Evolutionary conservation across 1,284 basidiomycete species (phyloP).

Genomic region (Golubevia sp.): DNA sequence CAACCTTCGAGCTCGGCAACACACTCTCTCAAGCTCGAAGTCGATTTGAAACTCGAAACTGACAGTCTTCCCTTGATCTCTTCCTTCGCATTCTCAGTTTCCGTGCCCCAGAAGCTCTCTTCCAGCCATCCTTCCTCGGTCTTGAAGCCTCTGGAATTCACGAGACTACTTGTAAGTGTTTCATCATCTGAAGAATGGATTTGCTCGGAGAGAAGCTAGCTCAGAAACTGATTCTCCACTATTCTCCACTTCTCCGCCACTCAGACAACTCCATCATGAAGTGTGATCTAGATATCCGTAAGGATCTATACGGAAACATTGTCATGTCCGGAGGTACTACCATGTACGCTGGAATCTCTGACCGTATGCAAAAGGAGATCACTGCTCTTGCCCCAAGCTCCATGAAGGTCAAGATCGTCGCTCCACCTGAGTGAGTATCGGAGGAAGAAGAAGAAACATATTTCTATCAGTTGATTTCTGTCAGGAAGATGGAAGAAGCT

Average conservation of each 20-base stretch:
- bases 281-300: slow-evolving; percentile 70
- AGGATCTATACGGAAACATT: slow-evolving; percentile 89
- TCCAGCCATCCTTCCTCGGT: slow-evolving; percentile 93
- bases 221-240: background rate
- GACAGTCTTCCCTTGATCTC: background rate
- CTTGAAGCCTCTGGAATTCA: slow-evolving; percentile 93
- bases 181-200: too few species aligned
- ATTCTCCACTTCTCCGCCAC: background rate
- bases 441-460: too few species aligned
- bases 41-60: too few species aligned
- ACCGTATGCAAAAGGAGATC: slow-evolving; percentile 98
- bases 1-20: too few species aligned
- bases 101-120: slow-evolving; percentile 94
- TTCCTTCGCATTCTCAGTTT: slow-evolving; percentile 68
- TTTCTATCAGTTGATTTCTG: too few species aligned
- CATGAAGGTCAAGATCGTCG: slow-evolving; percentile 94
- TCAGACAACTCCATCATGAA: slow-evolving; percentile 77
- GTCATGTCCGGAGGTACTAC: slow-evolving; percentile 95
- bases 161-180: slow-evolving; percentile 74
- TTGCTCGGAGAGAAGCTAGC: too few species aligned
- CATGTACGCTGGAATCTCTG: slow-evolving; percentile 95
- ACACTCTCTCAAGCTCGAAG: too few species aligned
- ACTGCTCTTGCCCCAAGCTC: slow-evolving; percentile 77
- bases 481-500: too few species aligned
- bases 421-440: slow-evolving; percentile 86